Conservation (phyloP, 2,329 filamentous ascomycete species). For the Apiospora kogelbergensis region DNA sequence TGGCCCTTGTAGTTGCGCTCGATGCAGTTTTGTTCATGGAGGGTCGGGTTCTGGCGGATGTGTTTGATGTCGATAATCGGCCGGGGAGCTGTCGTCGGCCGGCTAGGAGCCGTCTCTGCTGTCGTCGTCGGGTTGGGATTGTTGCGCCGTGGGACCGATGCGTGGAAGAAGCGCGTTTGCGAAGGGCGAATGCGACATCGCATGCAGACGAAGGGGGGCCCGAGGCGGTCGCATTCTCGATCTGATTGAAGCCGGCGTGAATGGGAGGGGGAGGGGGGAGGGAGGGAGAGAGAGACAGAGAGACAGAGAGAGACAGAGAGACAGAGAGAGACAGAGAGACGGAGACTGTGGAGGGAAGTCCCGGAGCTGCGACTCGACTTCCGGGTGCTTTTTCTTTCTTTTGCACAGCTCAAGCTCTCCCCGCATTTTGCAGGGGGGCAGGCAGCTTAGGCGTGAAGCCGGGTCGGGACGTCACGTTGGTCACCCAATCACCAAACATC, state of each 20-base stretch:
- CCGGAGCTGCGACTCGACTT: background rate
- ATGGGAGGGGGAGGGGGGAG: background rate
- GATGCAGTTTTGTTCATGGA: slow-evolving; percentile 80
- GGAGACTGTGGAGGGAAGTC: background rate
- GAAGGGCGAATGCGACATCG: slow-evolving; percentile 26
- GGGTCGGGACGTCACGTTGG: background rate
- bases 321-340: no score
- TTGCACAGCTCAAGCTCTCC: background rate
- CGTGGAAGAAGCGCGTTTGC: slow-evolving; percentile 19
- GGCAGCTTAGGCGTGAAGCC: background rate
- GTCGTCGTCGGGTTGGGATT: slow-evolving; percentile 15
- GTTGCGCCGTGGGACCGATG: slow-evolving; percentile 19
- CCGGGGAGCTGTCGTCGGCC: slow-evolving; percentile 75
- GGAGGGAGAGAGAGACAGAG: background rate
- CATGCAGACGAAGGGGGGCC: slow-evolving; percentile 23
- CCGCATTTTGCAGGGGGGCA: background rate
- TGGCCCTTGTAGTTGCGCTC: slow-evolving; percentile 76
- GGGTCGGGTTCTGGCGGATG: slow-evolving; percentile 79
- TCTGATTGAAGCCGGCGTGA: background rate
- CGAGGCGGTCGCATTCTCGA: slow-evolving; percentile 22
- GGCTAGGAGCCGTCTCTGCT: slow-evolving; percentile 30
- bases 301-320: background rate
- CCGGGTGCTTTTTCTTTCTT: background rate
- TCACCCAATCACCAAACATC: background rate
- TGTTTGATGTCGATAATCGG: slow-evolving; percentile 81